A percentile compares a stretch with the other conserved stretches of the same genome.
Evolutionary conservation across 2,329 filamentous ascomycete species (phyloP).

Genomic region (Akanthomyces muscarius): DNA sequence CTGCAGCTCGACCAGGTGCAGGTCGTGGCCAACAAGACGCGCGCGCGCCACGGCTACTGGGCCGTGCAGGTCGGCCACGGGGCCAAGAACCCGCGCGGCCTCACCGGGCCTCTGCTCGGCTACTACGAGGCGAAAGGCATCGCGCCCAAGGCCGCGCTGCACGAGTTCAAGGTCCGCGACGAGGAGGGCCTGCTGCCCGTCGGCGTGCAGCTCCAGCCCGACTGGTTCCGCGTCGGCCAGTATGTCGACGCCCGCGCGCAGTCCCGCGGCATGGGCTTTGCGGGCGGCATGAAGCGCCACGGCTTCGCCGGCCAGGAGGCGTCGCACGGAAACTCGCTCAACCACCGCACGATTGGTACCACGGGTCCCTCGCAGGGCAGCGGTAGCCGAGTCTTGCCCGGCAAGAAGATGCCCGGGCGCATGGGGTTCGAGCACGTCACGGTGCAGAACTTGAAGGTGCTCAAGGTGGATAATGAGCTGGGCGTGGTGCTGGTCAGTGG

Average conservation of each 20-base stretch:
- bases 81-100: slow-evolving; percentile 67
- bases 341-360: slow-evolving; percentile 88
- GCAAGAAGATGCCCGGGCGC: slow-evolving; percentile 95
- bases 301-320: slow-evolving; percentile 85
- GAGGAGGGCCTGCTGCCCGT: slow-evolving; percentile 69
- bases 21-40: slow-evolving; percentile 82
- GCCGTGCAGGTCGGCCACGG: slow-evolving; percentile 87
- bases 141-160: slow-evolving; percentile 76
- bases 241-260: slow-evolving; percentile 80
- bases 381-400: slow-evolving; percentile 86
- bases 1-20: slow-evolving; percentile 91
- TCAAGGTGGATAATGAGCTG: slow-evolving; percentile 82
- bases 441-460: slow-evolving; percentile 82
- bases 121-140: slow-evolving; percentile 82
- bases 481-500: slow-evolving; percentile 88
- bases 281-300: slow-evolving; percentile 96
- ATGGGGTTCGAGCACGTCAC: slow-evolving; percentile 92
- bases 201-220: slow-evolving; percentile 72
- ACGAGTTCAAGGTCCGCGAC: slow-evolving; percentile 81
- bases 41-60: slow-evolving; percentile 80
- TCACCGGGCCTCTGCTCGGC: slow-evolving; percentile 77
- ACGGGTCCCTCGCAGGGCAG: slow-evolving; percentile 85
- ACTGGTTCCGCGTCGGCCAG: slow-evolving; percentile 88
- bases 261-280: slow-evolving; percentile 86
- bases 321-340: slow-evolving; percentile 92